Evolutionary conservation across 176 grass and related monocot species (phyloP).

Genomic region (Zea mays): DNA sequence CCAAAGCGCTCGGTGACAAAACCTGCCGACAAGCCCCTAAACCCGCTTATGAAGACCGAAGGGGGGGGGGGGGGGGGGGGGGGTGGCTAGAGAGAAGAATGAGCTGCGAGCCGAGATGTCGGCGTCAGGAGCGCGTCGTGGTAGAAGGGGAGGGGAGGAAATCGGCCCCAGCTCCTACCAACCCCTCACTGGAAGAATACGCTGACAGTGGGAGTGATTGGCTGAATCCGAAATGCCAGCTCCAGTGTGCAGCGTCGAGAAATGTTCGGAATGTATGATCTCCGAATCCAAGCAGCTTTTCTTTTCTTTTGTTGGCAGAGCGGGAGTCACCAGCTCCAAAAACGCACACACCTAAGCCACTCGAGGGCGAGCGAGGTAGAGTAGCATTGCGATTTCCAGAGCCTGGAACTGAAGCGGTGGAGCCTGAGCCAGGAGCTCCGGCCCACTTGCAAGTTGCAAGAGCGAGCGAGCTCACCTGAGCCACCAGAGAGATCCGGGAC

Average conservation of each 20-base stretch:
- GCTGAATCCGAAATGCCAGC: slow-evolving; percentile 43
- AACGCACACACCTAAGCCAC: background rate
- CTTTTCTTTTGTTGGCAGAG: too few species aligned
- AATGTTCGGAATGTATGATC: slow-evolving; percentile 14
- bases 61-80: too few species aligned
- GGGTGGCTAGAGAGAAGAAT: too few species aligned
- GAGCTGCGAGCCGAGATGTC: background rate
- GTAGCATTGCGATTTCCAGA: too few species aligned
- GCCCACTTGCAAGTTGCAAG: background rate
- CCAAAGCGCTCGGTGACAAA: slow-evolving; percentile 33
- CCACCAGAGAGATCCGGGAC: slow-evolving; percentile 28
- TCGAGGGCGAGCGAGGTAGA: too few species aligned
- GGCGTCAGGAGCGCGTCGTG: slow-evolving; percentile 32
- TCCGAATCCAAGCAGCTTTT: background rate
- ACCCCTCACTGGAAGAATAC: slow-evolving; percentile 1
- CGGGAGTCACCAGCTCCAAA: slow-evolving; percentile 22
- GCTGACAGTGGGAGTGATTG: background rate
- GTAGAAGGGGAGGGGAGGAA: slow-evolving; percentile 25
- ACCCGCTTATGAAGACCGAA: background rate
- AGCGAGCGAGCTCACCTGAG: background rate
- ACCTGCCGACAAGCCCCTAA: slow-evolving; percentile 44
- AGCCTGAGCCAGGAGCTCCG: background rate
- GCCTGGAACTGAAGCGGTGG: background rate
- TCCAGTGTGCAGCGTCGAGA: slow-evolving; percentile 3
- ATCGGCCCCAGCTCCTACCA: slow-evolving; percentile 18